phyloP scores from a whole-genome alignment of 2,329 filamentous ascomycete species.

The Scedosporium dehoogii region DNA sequence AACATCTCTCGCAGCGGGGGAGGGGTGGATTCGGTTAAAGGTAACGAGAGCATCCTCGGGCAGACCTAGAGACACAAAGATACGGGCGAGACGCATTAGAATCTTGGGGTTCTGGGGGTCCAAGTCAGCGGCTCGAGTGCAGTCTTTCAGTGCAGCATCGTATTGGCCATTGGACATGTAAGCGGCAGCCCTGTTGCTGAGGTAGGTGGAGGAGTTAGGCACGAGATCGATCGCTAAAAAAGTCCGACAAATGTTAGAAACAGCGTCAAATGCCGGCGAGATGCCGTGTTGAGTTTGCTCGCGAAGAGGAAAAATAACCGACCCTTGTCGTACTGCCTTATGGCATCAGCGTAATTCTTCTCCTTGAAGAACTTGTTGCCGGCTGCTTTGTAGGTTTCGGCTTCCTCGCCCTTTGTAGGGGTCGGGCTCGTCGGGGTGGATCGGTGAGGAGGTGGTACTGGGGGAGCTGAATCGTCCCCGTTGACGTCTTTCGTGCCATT shows the following conservation, averaged over 20 bases:
- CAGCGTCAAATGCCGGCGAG: not conserved
- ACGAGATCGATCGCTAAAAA: conserved; percentile 75
- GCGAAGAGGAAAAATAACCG: conserved; percentile 15
- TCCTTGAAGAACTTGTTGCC: conserved; percentile 98
- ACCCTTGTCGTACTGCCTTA: conserved; percentile 95
- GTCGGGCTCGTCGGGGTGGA: conserved; percentile 51
- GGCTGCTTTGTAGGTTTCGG: conserved; percentile 82
- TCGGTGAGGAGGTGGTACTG: conserved; percentile 63
- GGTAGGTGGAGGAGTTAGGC: conserved; percentile 77
- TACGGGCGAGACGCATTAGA: conserved; percentile 74
- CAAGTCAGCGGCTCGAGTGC: conserved; percentile 68
- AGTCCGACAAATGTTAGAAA: conserved; percentile 7
- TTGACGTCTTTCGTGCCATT: conserved; percentile 23
- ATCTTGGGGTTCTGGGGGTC: conserved; percentile 85
- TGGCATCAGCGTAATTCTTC: conserved; percentile 77
- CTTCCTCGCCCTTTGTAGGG: conserved; percentile 55
- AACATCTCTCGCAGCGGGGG: conserved; percentile 76
- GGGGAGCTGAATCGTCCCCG: conserved; percentile 33
- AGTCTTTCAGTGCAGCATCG: conserved; percentile 74
- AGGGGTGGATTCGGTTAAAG: conserved; percentile 69
- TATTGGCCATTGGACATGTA: conserved; percentile 83
- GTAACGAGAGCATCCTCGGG: conserved; percentile 80
- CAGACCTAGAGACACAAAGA: conserved; percentile 78
- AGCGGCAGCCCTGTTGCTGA: conserved; percentile 90
- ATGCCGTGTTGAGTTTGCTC: not conserved